Percentiles rank a stretch among this genome's conserved stretches.
phyloP scores from a whole-genome alignment of 2,329 filamentous ascomycete genomes.

The Bipolaris bicolor region DNA sequence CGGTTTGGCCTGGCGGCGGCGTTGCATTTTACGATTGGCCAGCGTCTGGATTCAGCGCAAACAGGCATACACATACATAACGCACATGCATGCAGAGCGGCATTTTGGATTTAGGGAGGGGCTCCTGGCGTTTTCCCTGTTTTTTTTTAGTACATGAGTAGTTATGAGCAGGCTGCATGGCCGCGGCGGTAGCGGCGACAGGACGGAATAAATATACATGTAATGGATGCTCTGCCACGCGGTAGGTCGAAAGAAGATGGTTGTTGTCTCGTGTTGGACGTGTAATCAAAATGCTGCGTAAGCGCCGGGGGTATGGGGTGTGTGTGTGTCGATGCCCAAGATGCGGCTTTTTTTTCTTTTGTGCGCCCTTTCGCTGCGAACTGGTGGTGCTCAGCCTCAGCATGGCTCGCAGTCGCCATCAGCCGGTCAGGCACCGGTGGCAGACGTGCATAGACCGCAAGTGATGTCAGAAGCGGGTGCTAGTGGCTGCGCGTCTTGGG shows the following conservation, averaged over 20 bases:
- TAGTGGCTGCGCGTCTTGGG: constrained; percentile 16
- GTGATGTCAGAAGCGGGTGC: constrained; percentile 15
- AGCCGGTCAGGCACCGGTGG: constrained; percentile 14
- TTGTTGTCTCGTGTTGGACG: not conserved
- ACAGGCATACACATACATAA: not conserved
- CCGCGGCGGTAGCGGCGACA: not conserved
- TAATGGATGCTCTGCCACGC: constrained; percentile 10
- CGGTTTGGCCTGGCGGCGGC: not conserved
- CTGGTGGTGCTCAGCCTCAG: constrained; percentile 13
- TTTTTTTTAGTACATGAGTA: constrained; percentile 17
- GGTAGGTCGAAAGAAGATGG: not conserved
- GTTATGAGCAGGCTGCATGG: constrained; percentile 11
- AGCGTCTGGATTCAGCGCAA: constrained; percentile 10
- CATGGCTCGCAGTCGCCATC: constrained; percentile 2
- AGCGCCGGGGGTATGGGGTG: not conserved
- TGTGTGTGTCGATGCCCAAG: not conserved
- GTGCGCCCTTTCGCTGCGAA: not conserved
- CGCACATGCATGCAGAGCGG: constrained; percentile 7
- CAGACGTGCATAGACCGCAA: constrained; percentile 3
- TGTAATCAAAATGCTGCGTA: not conserved
- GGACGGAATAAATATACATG: constrained; percentile 17
- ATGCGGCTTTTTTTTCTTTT: constrained; percentile 15
- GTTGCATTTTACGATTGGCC: constrained; percentile 7
- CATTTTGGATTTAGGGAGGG: constrained; percentile 11
- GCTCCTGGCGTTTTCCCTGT: constrained; percentile 18